A percentile compares a stretch with the other conserved stretches of the same genome.
Conservation (phyloP, 2,329 filamentous ascomycete genomes). For the Penicillium crustosum region DNA sequence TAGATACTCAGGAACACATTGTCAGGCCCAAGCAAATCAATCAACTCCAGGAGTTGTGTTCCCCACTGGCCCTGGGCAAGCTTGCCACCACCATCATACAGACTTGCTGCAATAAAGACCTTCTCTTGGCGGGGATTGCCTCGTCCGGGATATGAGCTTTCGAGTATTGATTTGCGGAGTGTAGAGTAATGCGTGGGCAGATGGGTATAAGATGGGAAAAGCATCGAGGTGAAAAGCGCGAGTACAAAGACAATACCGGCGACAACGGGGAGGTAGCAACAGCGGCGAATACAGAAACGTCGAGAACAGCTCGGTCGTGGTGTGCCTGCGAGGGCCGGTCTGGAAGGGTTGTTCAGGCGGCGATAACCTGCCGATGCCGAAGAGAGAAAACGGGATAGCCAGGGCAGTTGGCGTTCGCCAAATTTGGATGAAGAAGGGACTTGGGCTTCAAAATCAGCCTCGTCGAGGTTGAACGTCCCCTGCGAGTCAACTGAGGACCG, state of each 20-base stretch:
- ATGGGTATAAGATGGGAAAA: slow-evolving; percentile 58
- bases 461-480: slow-evolving; percentile 44
- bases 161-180: slow-evolving; percentile 33
- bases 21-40: slow-evolving; percentile 64
- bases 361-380: slow-evolving; percentile 33
- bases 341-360: slow-evolving; percentile 28
- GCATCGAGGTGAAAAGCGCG: slow-evolving; percentile 46
- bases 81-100: slow-evolving; percentile 63
- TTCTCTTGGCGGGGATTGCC: slow-evolving; percentile 61
- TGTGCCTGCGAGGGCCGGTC: slow-evolving; percentile 26
- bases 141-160: slow-evolving; percentile 39
- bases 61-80: slow-evolving; percentile 67
- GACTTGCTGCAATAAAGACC: slow-evolving; percentile 71
- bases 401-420: slow-evolving; percentile 22
- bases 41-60: slow-evolving; percentile 57
- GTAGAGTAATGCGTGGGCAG: slow-evolving; percentile 54
- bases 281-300: slow-evolving; percentile 32
- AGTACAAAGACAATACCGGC: slow-evolving; percentile 33
- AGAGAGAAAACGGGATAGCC: slow-evolving; percentile 31
- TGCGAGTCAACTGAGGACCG: slow-evolving; percentile 43
- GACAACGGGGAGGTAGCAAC: slow-evolving; percentile 31
- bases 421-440: slow-evolving; percentile 29
- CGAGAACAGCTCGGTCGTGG: slow-evolving; percentile 28
- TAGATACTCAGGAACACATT: slow-evolving; percentile 73
- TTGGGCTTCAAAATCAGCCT: slow-evolving; percentile 44